A percentile compares a stretch with the other conserved stretches of the same genome.
phyloP scores from a whole-genome alignment of 169 alveolate genomes.

The Eimeria brunetti region DNA sequence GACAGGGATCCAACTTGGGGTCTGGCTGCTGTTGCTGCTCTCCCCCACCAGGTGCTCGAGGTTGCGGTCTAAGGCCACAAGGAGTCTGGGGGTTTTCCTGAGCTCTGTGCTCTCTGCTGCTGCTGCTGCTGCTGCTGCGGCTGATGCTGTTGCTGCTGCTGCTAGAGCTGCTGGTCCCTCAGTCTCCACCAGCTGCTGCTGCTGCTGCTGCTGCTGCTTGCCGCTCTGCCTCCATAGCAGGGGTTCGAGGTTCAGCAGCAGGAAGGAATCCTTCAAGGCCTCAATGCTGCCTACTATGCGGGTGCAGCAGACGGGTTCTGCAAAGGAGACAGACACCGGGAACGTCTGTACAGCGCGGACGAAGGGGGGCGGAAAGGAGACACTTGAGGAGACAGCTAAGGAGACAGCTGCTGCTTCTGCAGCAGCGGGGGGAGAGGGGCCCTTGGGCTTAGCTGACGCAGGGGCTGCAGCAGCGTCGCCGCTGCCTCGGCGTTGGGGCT shows the following conservation, averaged over 20 bases:
- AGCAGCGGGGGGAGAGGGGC: not conserved
- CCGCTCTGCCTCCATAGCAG: not conserved
- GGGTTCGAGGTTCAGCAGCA: conserved; percentile 19
- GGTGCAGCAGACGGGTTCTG: conserved; percentile 29
- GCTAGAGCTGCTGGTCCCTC: not conserved
- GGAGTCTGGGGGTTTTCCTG: conserved; percentile 29
- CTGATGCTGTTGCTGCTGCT: conserved; percentile 2
- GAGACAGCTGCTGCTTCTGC: not conserved
- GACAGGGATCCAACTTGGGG: conserved; percentile 12
- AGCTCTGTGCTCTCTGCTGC: not conserved
- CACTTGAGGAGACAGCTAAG: too few relatives aligned
- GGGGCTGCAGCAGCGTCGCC: not conserved
- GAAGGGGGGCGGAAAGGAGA: not conserved
- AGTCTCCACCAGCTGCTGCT: not conserved
- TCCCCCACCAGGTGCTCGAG: conserved; percentile 58
- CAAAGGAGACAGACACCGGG: conserved; percentile 21
- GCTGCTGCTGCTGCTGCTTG: not conserved
- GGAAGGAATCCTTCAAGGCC: not conserved
- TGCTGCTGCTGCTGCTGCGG: too few relatives aligned
- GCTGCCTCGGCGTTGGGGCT: not conserved
- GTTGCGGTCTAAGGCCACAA: conserved; percentile 61
- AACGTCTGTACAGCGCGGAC: conserved; percentile 8
- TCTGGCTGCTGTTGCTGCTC: not conserved
- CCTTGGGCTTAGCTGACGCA: not conserved
- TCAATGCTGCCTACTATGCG: conserved; percentile 14